Evolutionary conservation across 345 rosid genomes (phyloP).

Genomic region (Salix purpurea): DNA sequence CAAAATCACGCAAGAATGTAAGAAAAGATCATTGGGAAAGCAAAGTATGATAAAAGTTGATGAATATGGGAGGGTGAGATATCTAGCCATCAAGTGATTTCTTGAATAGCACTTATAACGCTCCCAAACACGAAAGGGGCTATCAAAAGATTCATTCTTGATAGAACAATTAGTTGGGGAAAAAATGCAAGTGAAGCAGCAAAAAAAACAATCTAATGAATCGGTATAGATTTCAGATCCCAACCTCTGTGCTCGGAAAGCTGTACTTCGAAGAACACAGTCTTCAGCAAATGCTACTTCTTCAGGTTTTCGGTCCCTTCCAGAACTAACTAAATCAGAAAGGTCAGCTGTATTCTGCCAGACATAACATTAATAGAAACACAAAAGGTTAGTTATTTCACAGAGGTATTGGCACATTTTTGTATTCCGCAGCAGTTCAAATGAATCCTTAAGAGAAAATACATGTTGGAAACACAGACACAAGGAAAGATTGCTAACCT

Average conservation of each 20-base stretch:
- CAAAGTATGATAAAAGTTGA: neutral
- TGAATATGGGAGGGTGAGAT: neutral
- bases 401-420: neutral
- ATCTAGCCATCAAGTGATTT: neutral
- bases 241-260: conserved; percentile 91
- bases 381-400: conserved; percentile 11
- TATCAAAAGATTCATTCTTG: too few species aligned
- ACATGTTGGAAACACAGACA: neutral
- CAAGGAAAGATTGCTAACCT: conserved; percentile 44
- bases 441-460: conserved; percentile 13
- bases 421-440: neutral
- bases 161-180: neutral
- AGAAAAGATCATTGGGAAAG: neutral
- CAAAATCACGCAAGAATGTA: neutral
- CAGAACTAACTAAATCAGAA: conserved; percentile 94
- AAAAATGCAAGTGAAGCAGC: neutral
- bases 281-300: conserved; percentile 84
- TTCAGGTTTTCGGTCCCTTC: conserved; percentile 90
- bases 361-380: conserved; percentile 12
- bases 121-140: neutral
- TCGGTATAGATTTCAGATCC: neutral
- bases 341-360: conserved; percentile 93
- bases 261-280: conserved; percentile 58
- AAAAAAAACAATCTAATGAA: neutral
- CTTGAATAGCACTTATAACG: neutral